Percentiles rank a stretch among this genome's conserved stretches.
These are phyloP conservation scores for Neofusicoccum sp. DNA, from an alignment of 2,329 filamentous ascomycete genomes.

Conservation along the genomic window DNA sequence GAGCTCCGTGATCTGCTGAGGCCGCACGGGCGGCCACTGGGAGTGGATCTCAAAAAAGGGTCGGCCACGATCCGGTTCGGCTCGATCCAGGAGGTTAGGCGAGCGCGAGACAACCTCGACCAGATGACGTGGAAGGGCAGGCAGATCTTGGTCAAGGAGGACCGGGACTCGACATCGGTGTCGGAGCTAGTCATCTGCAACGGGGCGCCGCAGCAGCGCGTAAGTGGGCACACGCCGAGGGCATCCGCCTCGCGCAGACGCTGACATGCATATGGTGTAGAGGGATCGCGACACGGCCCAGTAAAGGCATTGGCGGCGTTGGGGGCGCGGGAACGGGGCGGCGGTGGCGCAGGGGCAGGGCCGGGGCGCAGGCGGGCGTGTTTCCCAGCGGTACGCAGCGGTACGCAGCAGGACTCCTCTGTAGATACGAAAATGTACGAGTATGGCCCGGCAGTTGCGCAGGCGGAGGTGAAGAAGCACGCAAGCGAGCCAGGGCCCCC, in stretches of 20 bases:
- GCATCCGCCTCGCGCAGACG: neutral
- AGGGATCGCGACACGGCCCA: neutral
- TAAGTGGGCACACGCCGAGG: neutral
- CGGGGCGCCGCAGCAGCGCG: slow-evolving; percentile 20
- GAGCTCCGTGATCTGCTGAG: slow-evolving; percentile 31
- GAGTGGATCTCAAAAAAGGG: slow-evolving; percentile 29
- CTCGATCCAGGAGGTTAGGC: slow-evolving; percentile 31
- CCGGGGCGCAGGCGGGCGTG: neutral
- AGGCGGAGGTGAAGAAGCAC: neutral
- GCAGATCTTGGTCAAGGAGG: slow-evolving; percentile 33
- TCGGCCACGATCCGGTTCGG: slow-evolving; percentile 32
- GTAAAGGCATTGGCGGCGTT: neutral
- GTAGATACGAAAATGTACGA: neutral
- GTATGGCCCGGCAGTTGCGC: neutral
- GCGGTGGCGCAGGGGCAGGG: neutral
- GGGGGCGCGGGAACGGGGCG: neutral
- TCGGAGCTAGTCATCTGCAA: slow-evolving; percentile 31
- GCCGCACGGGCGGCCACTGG: slow-evolving; percentile 26
- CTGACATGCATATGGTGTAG: slow-evolving; percentile 10
- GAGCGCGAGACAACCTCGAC: slow-evolving; percentile 30
- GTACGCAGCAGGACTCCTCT: neutral
- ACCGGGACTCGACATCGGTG: slow-evolving; percentile 34
- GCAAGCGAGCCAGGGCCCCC: slow-evolving; percentile 2
- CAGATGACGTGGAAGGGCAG: slow-evolving; percentile 30
- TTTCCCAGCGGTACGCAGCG: neutral